Evolutionary conservation across 257 asterid species (phyloP).

Genomic region (Misopates orontium): DNA sequence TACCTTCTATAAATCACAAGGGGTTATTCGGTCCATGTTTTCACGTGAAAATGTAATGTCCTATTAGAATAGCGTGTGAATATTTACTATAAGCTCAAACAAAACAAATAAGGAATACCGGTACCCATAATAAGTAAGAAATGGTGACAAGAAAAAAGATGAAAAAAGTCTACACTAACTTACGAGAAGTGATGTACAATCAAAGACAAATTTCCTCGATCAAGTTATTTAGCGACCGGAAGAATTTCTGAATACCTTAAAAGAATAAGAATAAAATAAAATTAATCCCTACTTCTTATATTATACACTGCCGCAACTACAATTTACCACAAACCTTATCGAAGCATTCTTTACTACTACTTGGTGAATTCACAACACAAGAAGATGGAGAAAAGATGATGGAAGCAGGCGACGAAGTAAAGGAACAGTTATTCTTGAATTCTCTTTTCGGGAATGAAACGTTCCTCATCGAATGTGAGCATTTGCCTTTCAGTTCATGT

Average conservation of each 20-base stretch:
- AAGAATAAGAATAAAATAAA: not conserved
- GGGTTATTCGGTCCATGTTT: no score
- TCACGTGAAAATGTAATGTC: no score
- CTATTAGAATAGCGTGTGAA: no score
- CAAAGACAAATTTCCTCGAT: not conserved
- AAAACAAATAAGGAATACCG: no score
- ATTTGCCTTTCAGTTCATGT: slow-evolving; percentile 31
- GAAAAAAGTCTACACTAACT: not conserved
- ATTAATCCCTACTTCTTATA: not conserved
- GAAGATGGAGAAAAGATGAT: slow-evolving; percentile 16
- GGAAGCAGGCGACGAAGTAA: slow-evolving; percentile 23
- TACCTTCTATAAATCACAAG: no score
- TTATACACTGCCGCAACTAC: slow-evolving; percentile 10
- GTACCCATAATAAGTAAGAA: no score
- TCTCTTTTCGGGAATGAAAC: slow-evolving; percentile 30
- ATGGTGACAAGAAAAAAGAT: no score
- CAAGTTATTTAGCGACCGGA: not conserved
- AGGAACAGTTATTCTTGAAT: not conserved
- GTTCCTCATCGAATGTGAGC: slow-evolving; percentile 27
- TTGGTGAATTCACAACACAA: slow-evolving; percentile 12
- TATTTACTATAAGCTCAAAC: no score
- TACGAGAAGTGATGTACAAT: slow-evolving; percentile 6
- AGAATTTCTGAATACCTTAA: not conserved
- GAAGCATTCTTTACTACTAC: slow-evolving; percentile 12
- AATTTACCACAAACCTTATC: not conserved